phyloP scores from a whole-genome alignment of 139 green algal genomes.

The Chlamydomonas incerta region DNA sequence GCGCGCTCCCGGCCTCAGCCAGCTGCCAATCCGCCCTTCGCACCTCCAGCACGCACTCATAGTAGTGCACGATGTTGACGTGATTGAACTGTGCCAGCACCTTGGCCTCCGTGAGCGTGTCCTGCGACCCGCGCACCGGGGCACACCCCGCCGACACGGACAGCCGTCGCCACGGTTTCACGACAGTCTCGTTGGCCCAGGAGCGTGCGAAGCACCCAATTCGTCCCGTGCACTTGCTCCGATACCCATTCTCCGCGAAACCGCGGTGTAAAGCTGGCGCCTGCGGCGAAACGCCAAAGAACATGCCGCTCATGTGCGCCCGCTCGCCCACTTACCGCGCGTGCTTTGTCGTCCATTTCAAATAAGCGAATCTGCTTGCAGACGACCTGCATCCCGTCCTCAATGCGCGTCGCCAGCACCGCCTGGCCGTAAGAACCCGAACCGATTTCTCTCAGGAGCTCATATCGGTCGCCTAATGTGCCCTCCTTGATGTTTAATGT shows the following conservation, averaged over 20 bases:
- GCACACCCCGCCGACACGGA: no score
- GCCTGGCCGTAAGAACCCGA: constrained; percentile 39
- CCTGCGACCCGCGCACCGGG: background rate
- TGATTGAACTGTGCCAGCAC: constrained; percentile 62
- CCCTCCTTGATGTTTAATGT: constrained; percentile 1
- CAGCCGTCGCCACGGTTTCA: background rate
- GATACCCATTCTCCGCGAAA: background rate
- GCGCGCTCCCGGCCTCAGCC: no score
- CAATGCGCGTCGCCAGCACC: constrained; percentile 1
- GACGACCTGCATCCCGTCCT: constrained; percentile 42
- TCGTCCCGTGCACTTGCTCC: background rate
- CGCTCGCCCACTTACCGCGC: background rate
- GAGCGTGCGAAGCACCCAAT: background rate
- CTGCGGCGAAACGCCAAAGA: no score
- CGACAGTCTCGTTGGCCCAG: background rate
- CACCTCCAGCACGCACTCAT: constrained; percentile 62
- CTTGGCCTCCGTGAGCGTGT: constrained; percentile 44
- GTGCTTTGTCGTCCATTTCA: constrained; percentile 42
- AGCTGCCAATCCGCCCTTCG: no score
- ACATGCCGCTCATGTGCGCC: background rate
- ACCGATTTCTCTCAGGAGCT: constrained; percentile 24
- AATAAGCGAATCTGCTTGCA: constrained; percentile 45
- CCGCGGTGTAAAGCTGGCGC: no score
- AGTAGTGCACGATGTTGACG: constrained; percentile 72
- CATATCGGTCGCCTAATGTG: background rate